Base-by-base conservation (phyloP, 768 basidiomycete species). In the Suillus spraguei region DNA sequence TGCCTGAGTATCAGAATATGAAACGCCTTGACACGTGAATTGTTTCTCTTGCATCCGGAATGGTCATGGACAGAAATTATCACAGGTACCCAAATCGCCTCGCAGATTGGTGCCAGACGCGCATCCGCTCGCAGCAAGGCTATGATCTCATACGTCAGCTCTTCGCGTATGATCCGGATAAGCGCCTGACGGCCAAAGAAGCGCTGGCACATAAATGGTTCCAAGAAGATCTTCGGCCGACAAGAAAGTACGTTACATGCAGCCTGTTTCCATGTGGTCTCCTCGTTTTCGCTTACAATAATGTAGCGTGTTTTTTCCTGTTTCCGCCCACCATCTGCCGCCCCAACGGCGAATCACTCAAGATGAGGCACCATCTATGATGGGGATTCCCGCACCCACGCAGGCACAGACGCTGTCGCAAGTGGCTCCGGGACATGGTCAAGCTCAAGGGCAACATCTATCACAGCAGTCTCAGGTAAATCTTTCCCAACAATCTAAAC, bases 191-290 rank as follows among this genome's bases (percentile, higher is more conserved):
- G 0, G 94, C 95, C 0, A 83, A 84, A 66, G 87, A 92, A 64
- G 91, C 94, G 0, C 79, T 99, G 1, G 81, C 80, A 22, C 96
- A 98, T 74, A 84, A 84, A 66, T 99, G 96, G 95, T 99, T 99
- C 75, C 83, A 85, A 28, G 94, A 97, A 71, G 96, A 96, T 9
- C 94, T 95, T 10, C 83, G 82, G 50, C 93, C 96, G 3, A 91
- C 90, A 20, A 82, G 81, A 73, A 95, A 97, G 96, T 97, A 67
- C 67, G 91, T 81, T 20, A 13, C 22, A 41, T 62, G 22, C 20
- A 22, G 39, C 35, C 38, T 39, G 52, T 13, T 59, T 16, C 61
- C 61, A 42, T 33, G 64, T 16, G 41, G 4, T 60, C 20, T 22
- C 33, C 35, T 50, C 7, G 33, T 41, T 16, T 38, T 54, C 47